Conservation (phyloP, 352 stramenopile species). For the Globisporangium uncinulatum region DNA sequence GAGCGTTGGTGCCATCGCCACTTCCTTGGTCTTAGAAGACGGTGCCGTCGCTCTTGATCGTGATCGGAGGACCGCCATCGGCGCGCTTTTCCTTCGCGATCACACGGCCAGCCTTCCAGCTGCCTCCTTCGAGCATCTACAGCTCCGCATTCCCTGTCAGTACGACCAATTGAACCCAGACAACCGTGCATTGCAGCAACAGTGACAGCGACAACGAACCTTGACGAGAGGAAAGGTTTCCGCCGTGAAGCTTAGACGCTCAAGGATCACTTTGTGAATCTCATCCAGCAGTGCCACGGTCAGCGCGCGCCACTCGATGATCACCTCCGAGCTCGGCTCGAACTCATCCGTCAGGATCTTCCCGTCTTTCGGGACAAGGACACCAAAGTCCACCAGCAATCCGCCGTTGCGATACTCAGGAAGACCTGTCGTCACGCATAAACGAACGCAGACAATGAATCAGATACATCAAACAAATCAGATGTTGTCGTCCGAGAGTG, state of each 20-base stretch:
- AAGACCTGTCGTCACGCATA: conserved; percentile 26
- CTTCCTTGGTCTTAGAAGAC: conserved; percentile 80
- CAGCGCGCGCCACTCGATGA: conserved; percentile 82
- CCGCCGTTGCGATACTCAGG: conserved; percentile 84
- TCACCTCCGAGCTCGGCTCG: conserved; percentile 64
- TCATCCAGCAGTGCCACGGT: conserved; percentile 80
- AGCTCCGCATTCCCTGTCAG: too few species aligned
- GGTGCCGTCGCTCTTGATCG: conserved; percentile 84
- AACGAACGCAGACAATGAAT: too few species aligned
- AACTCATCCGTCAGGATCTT: conserved; percentile 52
- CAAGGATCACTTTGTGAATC: conserved; percentile 57
- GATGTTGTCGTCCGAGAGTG: not conserved
- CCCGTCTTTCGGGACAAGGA: conserved; percentile 60
- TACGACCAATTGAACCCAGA: too few species aligned
- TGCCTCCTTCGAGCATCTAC: conserved; percentile 81
- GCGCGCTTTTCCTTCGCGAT: conserved; percentile 76
- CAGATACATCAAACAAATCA: too few species aligned
- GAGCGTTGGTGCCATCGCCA: too few species aligned
- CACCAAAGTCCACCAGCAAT: conserved; percentile 73
- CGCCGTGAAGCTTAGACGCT: conserved; percentile 58
- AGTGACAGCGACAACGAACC: too few species aligned
- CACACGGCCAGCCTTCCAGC: conserved; percentile 77
- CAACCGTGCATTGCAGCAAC: too few species aligned
- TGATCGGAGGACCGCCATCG: conserved; percentile 67
- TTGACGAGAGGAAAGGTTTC: conserved; percentile 82